Base-by-base conservation (phyloP, 139 green algal species). In the Gonium pectorale region DNA sequence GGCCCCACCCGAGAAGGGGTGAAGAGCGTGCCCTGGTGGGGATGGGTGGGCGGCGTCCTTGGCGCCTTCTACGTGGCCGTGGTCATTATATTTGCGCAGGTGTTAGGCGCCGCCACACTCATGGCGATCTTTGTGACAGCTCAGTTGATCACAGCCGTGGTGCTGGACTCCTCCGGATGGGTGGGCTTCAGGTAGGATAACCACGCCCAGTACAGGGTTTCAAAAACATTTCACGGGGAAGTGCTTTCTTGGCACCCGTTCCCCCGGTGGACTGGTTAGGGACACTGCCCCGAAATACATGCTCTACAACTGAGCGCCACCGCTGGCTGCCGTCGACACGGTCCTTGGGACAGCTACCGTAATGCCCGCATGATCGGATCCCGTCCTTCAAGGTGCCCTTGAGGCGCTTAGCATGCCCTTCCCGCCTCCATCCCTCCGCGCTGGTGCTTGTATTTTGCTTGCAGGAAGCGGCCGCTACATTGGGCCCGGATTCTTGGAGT, bases 41-140 rank as follows among this genome's bases (percentile, higher is more conserved):
- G 37, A 21, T 90, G 86, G 86, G 56, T 84, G 26, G 86, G 86
- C 15, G 86, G 86, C 2, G 21, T 60, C 0, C 40, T 85, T n/a
- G 86, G 86, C 6, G 86, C 86, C 11, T 90, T 72, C 24, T 90
- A 88, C 59, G 86, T 90, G 17, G 71, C 80, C 4, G 41, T 86
- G 5, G 81, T 83, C 54, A 87, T 90, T 46, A 72, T 90, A 22
- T 90, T 90, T 46, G 86, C 74, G 7, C 73, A 5, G 15, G 41
- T 35, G 33, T 40, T 82, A 35, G 86, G 86, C 19, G 86, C 86
- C 31, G 81, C 64, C 33, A 90, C 86, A 2, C 31, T 87, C 2
- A 81, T 86, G 43, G 74, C 81, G 13, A 60, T 88, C 37, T 90
- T 86, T 51, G 81, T 90, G 6, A 75, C 51, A 21, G 64, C 72